Evolutionary conservation across 495 filamentous ascomycete genomes (phyloP).

Genomic region (Daldinia bambusicola): DNA sequence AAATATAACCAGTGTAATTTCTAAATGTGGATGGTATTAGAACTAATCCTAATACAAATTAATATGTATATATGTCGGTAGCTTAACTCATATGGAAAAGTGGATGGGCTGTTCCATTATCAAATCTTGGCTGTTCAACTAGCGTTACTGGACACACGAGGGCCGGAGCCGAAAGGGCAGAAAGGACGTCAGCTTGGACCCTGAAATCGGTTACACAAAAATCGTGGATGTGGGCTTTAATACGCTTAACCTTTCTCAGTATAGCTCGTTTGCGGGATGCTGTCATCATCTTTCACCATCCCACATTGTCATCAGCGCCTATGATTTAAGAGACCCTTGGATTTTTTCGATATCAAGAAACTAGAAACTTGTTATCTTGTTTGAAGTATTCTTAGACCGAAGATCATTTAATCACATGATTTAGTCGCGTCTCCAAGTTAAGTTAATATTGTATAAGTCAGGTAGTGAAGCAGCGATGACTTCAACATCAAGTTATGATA

Average conservation of each 20-base stretch:
- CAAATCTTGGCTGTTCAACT: no score
- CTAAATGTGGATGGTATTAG: no score
- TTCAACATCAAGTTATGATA: no score
- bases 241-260: constrained; percentile 21
- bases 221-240: constrained; percentile 15
- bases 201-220: constrained; percentile 9
- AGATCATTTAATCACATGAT: constrained; percentile 5
- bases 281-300: constrained; percentile 27
- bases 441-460: no score
- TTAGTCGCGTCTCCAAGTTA: not conserved
- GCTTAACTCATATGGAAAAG: no score
- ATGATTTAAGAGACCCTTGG: constrained; percentile 32
- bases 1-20: no score
- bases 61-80: no score
- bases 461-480: no score
- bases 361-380: constrained; percentile 2
- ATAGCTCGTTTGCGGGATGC: constrained; percentile 30
- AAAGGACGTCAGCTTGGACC: constrained; percentile 27
- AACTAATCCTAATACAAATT: no score
- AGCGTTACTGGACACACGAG: no score
- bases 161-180: no score
- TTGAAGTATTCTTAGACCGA: constrained; percentile 7
- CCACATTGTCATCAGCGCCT: constrained; percentile 7
- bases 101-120: no score
- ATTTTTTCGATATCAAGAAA: constrained; percentile 11